phyloP scores from a whole-genome alignment of 768 basidiomycete species.

The Arthromyces matolae region DNA sequence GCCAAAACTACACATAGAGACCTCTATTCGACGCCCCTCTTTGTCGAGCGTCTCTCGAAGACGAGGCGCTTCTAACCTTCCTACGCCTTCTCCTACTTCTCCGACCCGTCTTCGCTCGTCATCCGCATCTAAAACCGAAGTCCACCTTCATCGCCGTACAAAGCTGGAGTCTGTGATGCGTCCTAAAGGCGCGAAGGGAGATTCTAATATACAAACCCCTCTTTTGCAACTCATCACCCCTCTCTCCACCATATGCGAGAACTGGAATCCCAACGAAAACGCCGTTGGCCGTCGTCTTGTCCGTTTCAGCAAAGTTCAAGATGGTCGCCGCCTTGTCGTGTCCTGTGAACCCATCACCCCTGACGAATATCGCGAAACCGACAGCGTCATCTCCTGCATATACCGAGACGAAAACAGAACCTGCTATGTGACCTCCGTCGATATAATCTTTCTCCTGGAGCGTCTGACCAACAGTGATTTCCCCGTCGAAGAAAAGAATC shows the following conservation, averaged over 20 bases:
- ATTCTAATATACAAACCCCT: constrained; percentile 48
- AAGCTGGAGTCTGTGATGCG: constrained; percentile 42
- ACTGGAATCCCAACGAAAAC: constrained; percentile 66
- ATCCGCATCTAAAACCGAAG: constrained; percentile 27
- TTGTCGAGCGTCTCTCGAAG: constrained; percentile 29
- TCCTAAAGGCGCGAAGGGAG: constrained; percentile 36
- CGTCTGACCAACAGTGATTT: constrained; percentile 71
- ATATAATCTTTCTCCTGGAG: constrained; percentile 92
- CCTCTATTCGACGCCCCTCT: constrained; percentile 17
- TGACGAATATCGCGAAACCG: constrained; percentile 66
- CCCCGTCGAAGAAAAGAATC: constrained; percentile 94
- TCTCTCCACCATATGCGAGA: constrained; percentile 49
- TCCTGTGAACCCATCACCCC: constrained; percentile 74
- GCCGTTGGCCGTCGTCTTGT: constrained; percentile 76
- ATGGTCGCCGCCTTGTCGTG: constrained; percentile 72
- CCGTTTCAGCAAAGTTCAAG: constrained; percentile 75
- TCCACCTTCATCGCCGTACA: constrained; percentile 39
- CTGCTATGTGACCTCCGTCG: constrained; percentile 92
- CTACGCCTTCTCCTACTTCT: constrained; percentile 37
- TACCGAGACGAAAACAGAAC: constrained; percentile 72
- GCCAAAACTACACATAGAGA: constrained; percentile 30
- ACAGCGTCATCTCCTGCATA: constrained; percentile 93
- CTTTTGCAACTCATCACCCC: constrained; percentile 60
- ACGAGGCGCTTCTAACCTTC: constrained; percentile 36
- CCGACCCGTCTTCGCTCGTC: constrained; percentile 29